Conservation (phyloP, 129 eudicot genomes). For the Lactuca saligna region DNA sequence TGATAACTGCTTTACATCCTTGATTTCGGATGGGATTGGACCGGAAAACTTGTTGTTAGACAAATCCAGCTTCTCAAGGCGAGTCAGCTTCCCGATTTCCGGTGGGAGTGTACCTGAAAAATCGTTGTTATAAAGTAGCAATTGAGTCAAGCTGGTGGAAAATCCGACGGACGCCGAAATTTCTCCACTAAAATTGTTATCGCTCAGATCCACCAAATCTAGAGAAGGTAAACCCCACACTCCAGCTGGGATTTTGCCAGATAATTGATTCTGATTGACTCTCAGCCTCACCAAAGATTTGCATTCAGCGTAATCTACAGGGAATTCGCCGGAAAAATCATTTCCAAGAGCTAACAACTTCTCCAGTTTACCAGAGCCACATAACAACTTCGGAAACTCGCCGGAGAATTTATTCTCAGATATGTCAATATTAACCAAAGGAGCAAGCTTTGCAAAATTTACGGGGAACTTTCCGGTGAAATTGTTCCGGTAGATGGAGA, state of each 20-base stretch:
- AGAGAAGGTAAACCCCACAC: constrained; percentile 74
- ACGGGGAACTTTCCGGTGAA: constrained; percentile 74
- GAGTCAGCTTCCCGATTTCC: constrained; percentile 57
- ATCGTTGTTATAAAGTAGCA: constrained; percentile 54
- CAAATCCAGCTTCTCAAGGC: constrained; percentile 63
- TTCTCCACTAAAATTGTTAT: constrained; percentile 60
- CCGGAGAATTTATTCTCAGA: constrained; percentile 86
- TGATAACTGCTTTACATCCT: constrained; percentile 52
- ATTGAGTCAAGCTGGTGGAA: constrained; percentile 53
- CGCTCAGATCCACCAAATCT: constrained; percentile 65
- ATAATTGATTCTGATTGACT: constrained; percentile 59
- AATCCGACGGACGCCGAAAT: constrained; percentile 49
- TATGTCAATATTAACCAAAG: constrained; percentile 66
- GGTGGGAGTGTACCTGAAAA: constrained; percentile 71
- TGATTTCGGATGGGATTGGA: constrained; percentile 52
- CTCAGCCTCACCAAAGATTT: constrained; percentile 65
- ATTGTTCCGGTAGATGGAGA: constrained; percentile 68
- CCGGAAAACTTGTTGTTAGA: constrained; percentile 74
- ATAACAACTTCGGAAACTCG: constrained; percentile 63
- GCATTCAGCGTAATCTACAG: constrained; percentile 59
- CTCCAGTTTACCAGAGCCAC: constrained; percentile 52
- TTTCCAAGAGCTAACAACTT: constrained; percentile 71
- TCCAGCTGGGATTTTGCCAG: constrained; percentile 64
- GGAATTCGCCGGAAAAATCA: constrained; percentile 64
- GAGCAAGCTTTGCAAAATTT: constrained; percentile 69